These are phyloP conservation scores for Pilatotrama ljubarskyi DNA, from an alignment of 768 basidiomycete species.

Conservation along the genomic window DNA sequence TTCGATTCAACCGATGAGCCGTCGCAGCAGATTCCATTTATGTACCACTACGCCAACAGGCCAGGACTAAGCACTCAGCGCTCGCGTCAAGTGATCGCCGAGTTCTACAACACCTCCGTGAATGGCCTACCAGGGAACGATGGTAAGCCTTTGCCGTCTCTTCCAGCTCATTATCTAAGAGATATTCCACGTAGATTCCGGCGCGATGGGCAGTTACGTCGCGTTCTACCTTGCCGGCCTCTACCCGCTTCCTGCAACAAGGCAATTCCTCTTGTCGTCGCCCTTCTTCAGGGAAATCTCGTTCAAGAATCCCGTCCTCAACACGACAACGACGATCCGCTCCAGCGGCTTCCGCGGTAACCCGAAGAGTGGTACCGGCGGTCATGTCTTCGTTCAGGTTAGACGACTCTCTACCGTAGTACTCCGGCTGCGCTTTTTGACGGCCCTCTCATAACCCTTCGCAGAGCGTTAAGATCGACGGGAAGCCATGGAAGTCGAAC, in stretches of 20 bases:
- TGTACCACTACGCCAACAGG: conserved; percentile 67
- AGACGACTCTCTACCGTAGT: conserved; percentile 6
- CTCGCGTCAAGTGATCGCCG: conserved; percentile 53
- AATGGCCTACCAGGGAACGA: conserved; percentile 67
- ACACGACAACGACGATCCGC: conserved; percentile 55
- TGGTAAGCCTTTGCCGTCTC: conserved; percentile 36
- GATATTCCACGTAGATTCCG: conserved; percentile 28
- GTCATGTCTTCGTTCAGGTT: conserved; percentile 59
- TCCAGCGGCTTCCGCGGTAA: conserved; percentile 54
- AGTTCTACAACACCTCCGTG: conserved; percentile 56
- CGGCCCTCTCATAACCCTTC: background rate
- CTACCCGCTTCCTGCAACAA: conserved; percentile 64
- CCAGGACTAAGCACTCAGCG: conserved; percentile 60
- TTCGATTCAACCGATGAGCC: conserved; percentile 67
- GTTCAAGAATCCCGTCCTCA: conserved; percentile 57
- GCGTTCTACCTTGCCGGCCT: conserved; percentile 59
- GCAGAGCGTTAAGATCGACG: conserved; percentile 59
- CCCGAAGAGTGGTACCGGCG: conserved; percentile 49
- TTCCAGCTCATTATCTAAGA: background rate
- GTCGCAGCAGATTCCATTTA: conserved; percentile 66
- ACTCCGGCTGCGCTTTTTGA: background rate
- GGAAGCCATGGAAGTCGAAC: conserved; percentile 57
- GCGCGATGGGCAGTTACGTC: conserved; percentile 65
- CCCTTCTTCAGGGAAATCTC: conserved; percentile 61
- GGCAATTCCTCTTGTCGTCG: conserved; percentile 57